phyloP scores from a whole-genome alignment of 148 eudicot species.

The Pouteria glomerata region DNA sequence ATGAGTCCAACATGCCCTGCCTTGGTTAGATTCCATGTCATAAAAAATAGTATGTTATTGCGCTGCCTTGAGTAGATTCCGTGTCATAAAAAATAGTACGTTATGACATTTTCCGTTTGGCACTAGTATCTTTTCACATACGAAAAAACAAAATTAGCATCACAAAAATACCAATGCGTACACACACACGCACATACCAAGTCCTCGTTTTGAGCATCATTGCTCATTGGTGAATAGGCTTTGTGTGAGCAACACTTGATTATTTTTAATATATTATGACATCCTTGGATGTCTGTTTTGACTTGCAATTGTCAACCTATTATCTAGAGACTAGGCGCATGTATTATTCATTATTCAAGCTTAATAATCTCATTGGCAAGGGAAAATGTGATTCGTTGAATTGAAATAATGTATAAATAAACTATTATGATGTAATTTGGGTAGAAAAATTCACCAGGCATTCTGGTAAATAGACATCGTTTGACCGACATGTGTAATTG shows the following conservation, averaged over 20 bases:
- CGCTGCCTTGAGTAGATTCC: too few species aligned
- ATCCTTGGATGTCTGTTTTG: background rate
- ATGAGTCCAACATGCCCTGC: too few species aligned
- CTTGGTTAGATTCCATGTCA: too few species aligned
- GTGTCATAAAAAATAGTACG: too few species aligned
- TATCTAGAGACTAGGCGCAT: background rate
- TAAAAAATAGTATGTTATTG: too few species aligned
- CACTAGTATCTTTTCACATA: too few species aligned
- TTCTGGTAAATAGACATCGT: too few species aligned
- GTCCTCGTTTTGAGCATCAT: background rate
- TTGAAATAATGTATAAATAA: background rate
- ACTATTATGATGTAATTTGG: background rate
- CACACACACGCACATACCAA: background rate
- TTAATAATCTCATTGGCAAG: background rate
- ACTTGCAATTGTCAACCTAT: background rate
- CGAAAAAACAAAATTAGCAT: too few species aligned
- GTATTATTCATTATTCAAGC: constrained; percentile 3
- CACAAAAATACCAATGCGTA: too few species aligned
- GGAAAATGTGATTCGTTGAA: background rate
- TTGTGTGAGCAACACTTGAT: background rate
- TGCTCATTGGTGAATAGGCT: constrained; percentile 1
- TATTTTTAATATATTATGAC: background rate
- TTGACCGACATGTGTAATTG: too few species aligned
- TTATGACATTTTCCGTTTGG: too few species aligned
- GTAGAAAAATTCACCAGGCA: background rate